A percentile compares a stretch with the other conserved stretches of the same genome.
phyloP scores from a whole-genome alignment of 73 alveolate species.

The Breviolum minutum region DNA sequence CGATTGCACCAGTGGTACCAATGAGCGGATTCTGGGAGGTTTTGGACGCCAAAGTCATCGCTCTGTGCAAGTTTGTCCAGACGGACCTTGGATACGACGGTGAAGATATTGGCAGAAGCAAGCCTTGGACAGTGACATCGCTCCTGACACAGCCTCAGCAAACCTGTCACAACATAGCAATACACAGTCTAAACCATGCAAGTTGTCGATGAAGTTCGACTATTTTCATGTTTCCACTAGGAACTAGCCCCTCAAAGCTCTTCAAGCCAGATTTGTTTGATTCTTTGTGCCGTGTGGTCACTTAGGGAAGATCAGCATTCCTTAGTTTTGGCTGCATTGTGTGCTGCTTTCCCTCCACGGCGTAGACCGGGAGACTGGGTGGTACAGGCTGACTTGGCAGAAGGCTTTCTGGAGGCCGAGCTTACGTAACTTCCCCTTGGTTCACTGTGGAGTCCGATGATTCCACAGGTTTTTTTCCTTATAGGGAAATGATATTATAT shows the following conservation, averaged over 20 bases:
- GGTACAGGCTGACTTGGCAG: slow-evolving; percentile 18
- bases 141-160: slow-evolving; percentile 23
- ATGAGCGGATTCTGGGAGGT: slow-evolving; percentile 53
- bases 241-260: background rate
- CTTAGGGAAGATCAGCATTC: slow-evolving; percentile 17
- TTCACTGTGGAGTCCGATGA: background rate
- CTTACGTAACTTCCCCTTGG: background rate
- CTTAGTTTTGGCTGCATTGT: slow-evolving; percentile 61
- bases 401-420: background rate
- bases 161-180: too few species aligned
- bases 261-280: background rate
- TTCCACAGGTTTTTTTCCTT: too few species aligned
- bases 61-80: slow-evolving; percentile 19
- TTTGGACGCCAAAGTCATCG: slow-evolving; percentile 15
- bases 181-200: too few species aligned
- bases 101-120: background rate
- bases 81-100: background rate
- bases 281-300: background rate
- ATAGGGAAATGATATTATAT: background rate
- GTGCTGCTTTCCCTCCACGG: slow-evolving; percentile 69
- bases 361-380: slow-evolving; percentile 34
- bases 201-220: too few species aligned
- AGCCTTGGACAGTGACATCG: slow-evolving; percentile 34
- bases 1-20: background rate
- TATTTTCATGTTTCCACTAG: background rate